Base-by-base conservation (phyloP, 1,284 basidiomycete species). In the Naganishia sp. region DNA sequence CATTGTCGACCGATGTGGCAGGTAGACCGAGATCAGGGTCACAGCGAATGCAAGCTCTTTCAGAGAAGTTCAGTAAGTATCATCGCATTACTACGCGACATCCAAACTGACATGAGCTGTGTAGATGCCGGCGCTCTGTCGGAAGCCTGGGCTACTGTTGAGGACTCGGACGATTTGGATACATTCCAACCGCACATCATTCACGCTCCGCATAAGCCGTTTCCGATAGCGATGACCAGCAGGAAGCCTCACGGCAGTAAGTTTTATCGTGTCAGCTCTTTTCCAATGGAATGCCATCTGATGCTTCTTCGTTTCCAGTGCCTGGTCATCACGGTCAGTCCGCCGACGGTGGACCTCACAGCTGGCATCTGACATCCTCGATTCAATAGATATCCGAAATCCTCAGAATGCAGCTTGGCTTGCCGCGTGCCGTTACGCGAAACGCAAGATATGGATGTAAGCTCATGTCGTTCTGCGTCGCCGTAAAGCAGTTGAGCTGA, bases 401-500 rank as follows among this genome's bases (percentile, higher is more conserved):
- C 86, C 89, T 1, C 89, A 91, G 75, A 87, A 89, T 67, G 85
- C 85, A 1, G 88, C 89, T 2, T 90, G 88, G 88, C 82, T 90
- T 33, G 86, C 87, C 9, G 89, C 84, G 0, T 83, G 90, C 74
- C 82, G 85, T 55, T 86, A 88, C 70, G 89, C 89, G 15, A 79
- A 85, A 75, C 83, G 83, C 71, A 85, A 82, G 68, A 83, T 90
- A n/a, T 90, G 91, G 76, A 86, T 91, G 80, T 85, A 36, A 69
- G 84, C 76, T 3, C 55, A 1, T 39, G 6, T 43, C 52, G 25
- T n/a, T 21, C 23, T 39, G 16, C 42, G 45, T 13, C 5, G 54
- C 65, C 36, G 46, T 44, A 68, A 55, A 61, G 28, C 42, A 21
- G 33, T 44, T 52, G 13, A 45, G n/a, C 13, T 31, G 18, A 21